Evolutionary conservation across 2,329 filamentous ascomycete genomes (phyloP).

Genomic region (Epichloe sp.): DNA sequence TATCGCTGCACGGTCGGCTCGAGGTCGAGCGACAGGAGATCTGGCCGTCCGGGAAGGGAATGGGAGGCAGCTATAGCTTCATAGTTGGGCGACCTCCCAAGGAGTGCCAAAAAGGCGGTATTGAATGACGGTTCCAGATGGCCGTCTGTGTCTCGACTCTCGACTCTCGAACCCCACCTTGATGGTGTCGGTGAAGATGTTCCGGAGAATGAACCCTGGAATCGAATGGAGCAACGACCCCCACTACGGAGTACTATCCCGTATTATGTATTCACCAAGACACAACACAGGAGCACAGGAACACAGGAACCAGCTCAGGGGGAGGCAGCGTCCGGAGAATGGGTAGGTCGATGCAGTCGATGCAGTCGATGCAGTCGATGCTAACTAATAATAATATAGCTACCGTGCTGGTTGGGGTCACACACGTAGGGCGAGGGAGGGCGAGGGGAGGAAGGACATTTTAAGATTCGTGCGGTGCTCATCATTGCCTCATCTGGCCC

Average conservation of each 20-base stretch:
- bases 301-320: background rate
- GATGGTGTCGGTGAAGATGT: constrained; percentile 9
- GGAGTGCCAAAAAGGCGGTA: background rate
- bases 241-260: constrained; percentile 1
- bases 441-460: background rate
- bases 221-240: constrained; percentile 5
- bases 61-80: background rate
- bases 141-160: background rate
- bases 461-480: too few species aligned
- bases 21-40: background rate
- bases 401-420: background rate
- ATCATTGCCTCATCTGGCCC: too few species aligned
- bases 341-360: background rate
- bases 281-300: constrained; percentile 3
- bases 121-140: background rate
- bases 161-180: constrained; percentile 3
- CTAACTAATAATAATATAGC: background rate
- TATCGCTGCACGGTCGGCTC: background rate
- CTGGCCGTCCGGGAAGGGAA: background rate
- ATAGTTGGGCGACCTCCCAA: background rate
- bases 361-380: background rate
- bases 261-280: background rate
- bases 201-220: constrained; percentile 2
- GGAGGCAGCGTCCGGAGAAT: background rate
- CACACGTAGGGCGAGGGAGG: background rate